These are phyloP conservation scores for Coemansia sp. DNA, from an alignment of 192 early-diverging fungal genomes.

Conservation along the genomic window DNA sequence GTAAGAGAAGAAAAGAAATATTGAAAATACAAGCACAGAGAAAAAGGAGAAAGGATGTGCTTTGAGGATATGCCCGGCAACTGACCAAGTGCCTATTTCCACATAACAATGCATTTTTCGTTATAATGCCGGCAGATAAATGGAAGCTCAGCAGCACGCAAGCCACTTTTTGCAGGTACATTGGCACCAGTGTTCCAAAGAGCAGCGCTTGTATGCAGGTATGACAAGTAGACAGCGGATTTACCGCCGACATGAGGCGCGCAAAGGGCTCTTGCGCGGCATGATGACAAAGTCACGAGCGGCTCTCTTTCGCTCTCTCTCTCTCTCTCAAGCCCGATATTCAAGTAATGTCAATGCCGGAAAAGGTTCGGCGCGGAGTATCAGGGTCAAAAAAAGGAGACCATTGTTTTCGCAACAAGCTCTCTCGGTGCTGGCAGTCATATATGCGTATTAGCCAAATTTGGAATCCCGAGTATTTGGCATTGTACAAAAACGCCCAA, in stretches of 20 bases:
- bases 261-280: not conserved
- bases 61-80: not conserved
- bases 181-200: not conserved
- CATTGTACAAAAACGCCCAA: not conserved
- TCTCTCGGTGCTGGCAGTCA: not conserved
- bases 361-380: not conserved
- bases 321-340: not conserved
- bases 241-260: not conserved
- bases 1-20: conserved; percentile 1
- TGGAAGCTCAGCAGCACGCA: not conserved
- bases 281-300: not conserved
- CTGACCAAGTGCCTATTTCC: not conserved
- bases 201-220: not conserved
- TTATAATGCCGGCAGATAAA: conserved; percentile 5
- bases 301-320: not conserved
- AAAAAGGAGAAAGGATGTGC: not conserved
- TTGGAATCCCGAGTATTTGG: not conserved
- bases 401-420: not conserved
- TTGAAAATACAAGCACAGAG: not conserved
- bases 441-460: not conserved
- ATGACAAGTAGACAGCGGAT: not conserved
- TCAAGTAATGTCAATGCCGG: not conserved
- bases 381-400: not conserved
- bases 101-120: not conserved
- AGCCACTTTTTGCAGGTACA: not conserved